phyloP scores from a whole-genome alignment of 371 early-diverging fungal species.

The Conidiobolus incongruus region DNA sequence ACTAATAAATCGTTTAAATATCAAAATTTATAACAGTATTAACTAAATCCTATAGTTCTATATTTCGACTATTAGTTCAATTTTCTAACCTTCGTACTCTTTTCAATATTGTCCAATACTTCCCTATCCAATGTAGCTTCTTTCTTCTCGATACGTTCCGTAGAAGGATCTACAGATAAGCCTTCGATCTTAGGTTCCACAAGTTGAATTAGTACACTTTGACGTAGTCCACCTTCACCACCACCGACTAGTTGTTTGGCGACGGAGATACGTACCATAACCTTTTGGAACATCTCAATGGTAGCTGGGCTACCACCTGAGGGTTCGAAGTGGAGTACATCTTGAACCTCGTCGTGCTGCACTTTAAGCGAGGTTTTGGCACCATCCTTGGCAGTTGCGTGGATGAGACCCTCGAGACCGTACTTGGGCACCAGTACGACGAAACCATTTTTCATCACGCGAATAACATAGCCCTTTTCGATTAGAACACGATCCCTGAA shows the following conservation, averaged over 20 bases:
- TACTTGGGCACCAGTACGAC: slow-evolving; percentile 79
- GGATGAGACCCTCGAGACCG: slow-evolving; percentile 84
- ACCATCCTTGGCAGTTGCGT: slow-evolving; percentile 14
- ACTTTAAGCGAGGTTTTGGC: slow-evolving; percentile 7
- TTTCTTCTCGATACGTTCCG: not conserved
- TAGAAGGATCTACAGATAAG: slow-evolving; percentile 13
- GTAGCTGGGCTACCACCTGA: slow-evolving; percentile 15
- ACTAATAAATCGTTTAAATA: too few species aligned
- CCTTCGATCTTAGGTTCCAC: slow-evolving; percentile 38
- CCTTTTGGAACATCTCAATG: slow-evolving; percentile 48
- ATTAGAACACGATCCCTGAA: slow-evolving; percentile 67
- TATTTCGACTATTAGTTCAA: not conserved
- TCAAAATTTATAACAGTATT: not conserved
- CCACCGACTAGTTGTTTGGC: slow-evolving; percentile 31
- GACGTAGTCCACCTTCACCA: slow-evolving; percentile 32
- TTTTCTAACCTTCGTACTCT: not conserved
- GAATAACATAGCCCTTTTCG: slow-evolving; percentile 75
- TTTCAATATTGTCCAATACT: too few species aligned
- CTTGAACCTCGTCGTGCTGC: slow-evolving; percentile 13
- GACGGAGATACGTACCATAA: slow-evolving; percentile 50
- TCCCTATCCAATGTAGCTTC: not conserved
- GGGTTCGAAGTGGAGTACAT: slow-evolving; percentile 12
- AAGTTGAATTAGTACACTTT: slow-evolving; percentile 37
- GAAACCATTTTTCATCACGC: slow-evolving; percentile 82
- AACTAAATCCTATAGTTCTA: not conserved